Conservation (phyloP, 2,329 filamentous ascomycete genomes). For the Lasiodiplodia sp. region DNA sequence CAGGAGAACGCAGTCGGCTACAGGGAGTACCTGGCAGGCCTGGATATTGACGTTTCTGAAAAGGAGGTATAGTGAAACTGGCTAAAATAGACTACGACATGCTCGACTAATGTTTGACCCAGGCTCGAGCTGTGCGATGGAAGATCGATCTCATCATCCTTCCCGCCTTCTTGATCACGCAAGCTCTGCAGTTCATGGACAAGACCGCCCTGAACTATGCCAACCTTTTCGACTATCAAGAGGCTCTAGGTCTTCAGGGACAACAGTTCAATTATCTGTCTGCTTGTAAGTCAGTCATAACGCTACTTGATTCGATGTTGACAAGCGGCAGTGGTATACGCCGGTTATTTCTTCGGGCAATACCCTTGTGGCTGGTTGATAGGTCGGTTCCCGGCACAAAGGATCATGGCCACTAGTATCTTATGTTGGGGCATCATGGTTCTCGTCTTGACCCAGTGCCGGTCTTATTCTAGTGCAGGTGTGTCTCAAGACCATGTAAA, state of each 20-base stretch:
- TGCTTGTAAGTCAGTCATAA: constrained; percentile 33
- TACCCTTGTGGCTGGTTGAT: constrained; percentile 53
- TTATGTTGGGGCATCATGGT: constrained; percentile 47
- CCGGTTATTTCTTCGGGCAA: constrained; percentile 52
- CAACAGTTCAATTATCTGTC: constrained; percentile 48
- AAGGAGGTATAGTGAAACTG: constrained; percentile 29
- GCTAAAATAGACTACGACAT: neutral
- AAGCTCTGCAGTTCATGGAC: constrained; percentile 38
- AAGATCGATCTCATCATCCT: constrained; percentile 38
- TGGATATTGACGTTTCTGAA: constrained; percentile 31
- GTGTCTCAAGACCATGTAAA: neutral
- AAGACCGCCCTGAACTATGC: constrained; percentile 39
- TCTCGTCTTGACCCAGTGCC: constrained; percentile 44
- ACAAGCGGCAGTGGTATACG: constrained; percentile 41
- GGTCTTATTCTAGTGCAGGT: constrained; percentile 37
- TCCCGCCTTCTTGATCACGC: constrained; percentile 38
- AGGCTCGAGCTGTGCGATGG: constrained; percentile 34
- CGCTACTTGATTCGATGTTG: neutral
- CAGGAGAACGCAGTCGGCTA: constrained; percentile 35
- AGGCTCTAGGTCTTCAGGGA: constrained; percentile 44
- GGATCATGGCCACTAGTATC: constrained; percentile 42
- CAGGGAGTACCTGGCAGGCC: constrained; percentile 33
- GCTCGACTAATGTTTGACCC: neutral
- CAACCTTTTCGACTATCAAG: constrained; percentile 46
- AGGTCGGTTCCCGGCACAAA: constrained; percentile 48